Percentiles rank a stretch among this genome's conserved stretches.
phyloP scores from a whole-genome alignment of 805 yeast species.

The Barnettozyma wickerhamii region DNA sequence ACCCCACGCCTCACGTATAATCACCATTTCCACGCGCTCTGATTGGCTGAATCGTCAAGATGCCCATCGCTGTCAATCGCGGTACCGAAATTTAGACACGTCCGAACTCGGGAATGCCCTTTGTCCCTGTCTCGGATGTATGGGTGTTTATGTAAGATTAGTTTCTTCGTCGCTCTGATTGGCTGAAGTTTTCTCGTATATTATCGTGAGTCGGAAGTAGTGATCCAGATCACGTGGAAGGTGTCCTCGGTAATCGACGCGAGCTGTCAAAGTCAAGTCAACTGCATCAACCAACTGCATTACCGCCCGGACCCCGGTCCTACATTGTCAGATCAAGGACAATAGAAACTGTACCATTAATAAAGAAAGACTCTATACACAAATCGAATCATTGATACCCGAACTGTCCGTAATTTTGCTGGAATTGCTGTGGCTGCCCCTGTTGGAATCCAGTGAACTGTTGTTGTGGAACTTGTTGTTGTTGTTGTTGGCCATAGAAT shows the following conservation, averaged over 20 bases:
- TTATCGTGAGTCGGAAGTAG: neutral
- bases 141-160: constrained; percentile 1
- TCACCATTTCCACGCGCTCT: constrained; percentile 2
- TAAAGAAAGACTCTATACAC: neutral
- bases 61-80: neutral
- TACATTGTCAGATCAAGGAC: too few relatives aligned
- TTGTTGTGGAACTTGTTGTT: neutral
- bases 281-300: too few relatives aligned
- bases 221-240: neutral
- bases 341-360: too few relatives aligned
- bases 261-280: too few relatives aligned
- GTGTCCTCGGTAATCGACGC: too few relatives aligned
- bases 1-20: neutral
- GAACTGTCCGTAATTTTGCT: constrained; percentile 6
- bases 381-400: constrained; percentile 3
- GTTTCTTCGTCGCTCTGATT: neutral
- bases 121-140: neutral
- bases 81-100: constrained; percentile 4
- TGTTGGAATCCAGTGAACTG: neutral
- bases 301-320: too few relatives aligned
- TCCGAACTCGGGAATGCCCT: neutral
- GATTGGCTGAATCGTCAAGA: constrained; percentile 1
- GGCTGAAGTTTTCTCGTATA: too few relatives aligned
- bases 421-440: constrained; percentile 6
- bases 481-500: constrained; percentile 1